Evolutionary conservation across 164 flowering plant species (phyloP).

Genomic region (Buxus sempervirens): DNA sequence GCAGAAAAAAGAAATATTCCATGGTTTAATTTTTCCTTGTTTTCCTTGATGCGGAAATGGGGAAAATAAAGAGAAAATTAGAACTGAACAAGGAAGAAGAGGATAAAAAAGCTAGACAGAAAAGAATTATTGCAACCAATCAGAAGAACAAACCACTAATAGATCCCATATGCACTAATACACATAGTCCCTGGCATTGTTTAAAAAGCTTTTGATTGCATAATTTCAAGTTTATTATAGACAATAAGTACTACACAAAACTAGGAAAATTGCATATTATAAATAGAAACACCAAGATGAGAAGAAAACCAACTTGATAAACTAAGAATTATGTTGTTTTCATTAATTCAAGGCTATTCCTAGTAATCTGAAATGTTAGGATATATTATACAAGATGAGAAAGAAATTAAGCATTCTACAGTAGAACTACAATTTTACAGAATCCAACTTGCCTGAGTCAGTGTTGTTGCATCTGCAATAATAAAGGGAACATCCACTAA

Average conservation of each 20-base stretch:
- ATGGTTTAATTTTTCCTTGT: too few species aligned
- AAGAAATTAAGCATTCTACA: not conserved
- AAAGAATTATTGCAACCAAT: too few species aligned
- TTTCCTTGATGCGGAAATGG: too few species aligned
- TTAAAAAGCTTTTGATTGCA: not conserved
- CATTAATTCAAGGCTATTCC: not conserved
- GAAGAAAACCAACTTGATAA: not conserved
- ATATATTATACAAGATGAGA: not conserved
- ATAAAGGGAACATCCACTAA: slow-evolving; percentile 96
- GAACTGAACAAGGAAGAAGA: not conserved
- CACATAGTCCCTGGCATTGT: not conserved
- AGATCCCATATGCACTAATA: not conserved
- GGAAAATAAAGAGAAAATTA: not conserved
- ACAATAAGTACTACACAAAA: not conserved
- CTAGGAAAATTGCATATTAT: not conserved
- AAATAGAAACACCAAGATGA: not conserved
- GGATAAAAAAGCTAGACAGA: too few species aligned
- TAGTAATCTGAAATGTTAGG: not conserved
- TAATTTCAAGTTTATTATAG: not conserved
- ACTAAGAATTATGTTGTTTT: not conserved
- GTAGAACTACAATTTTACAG: not conserved
- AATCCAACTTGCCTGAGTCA: slow-evolving; percentile 76
- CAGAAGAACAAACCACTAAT: not conserved
- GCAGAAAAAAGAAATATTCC: not conserved
- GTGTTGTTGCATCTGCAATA: slow-evolving; percentile 91